Evolutionary conservation across 768 basidiomycete genomes (phyloP), one percentile per base, ranked within the genome.

Genomic region (Leccinum subgranulosum): DNA sequence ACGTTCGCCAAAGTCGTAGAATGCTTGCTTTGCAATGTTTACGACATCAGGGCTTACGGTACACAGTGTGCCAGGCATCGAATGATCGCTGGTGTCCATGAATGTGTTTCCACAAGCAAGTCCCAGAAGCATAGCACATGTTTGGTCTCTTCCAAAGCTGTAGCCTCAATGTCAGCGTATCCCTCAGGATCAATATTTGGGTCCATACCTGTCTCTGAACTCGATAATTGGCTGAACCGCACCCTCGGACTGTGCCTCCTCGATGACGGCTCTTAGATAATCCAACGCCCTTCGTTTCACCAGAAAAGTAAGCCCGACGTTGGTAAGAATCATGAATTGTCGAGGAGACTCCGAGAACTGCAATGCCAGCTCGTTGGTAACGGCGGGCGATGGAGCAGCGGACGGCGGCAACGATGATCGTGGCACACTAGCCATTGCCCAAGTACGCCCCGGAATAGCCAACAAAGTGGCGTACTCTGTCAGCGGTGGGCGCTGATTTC

Each of bases 121-220:
- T 11, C 87, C 89, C 14, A 96, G 80, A 17, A 93, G 82, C 90
- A 97, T 95, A 6, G 92, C 88, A 64, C 93, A 95, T 3, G 92
- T 89, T 66, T 96, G 91, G 69, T 94, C 91, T 53, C 92, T 83
- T 48, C 94, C 94, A 70, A 90, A 97, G 67, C 94, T 96, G 63
- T 17, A 48, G 15, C 19, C 41, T 58, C 21, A 51, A 49, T 15
- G 45, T 65, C 29, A 61, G 55, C 48, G 45, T 27, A 25, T n/a
- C 49, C 1, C 31, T 48, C 27, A 5, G n/a, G 10, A 49, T 49
- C 54, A 27, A 25, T 41, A 15, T 10, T 53, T 21, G 41, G 55
- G 52, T 39, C 60, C 76, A 55, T 63, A 87, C 94, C 85, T 90
- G 64, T 92, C 87, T 53, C 88, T 80, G 68, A 95, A 94, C 55